Conservation (phyloP, 2,329 filamentous ascomycete genomes). For the Akanthomyces uredinophilus region DNA sequence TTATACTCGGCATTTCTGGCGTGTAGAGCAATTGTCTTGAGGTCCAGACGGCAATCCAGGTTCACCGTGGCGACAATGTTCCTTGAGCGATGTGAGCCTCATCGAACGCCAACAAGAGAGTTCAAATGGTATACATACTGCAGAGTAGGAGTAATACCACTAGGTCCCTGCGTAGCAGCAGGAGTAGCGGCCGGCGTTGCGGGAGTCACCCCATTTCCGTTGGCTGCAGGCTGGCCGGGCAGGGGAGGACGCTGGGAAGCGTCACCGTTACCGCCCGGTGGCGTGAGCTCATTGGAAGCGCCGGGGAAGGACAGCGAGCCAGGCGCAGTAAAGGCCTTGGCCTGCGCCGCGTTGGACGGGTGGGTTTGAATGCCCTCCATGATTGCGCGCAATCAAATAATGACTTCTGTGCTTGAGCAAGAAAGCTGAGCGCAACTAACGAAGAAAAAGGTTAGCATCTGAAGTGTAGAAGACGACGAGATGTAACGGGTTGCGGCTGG, state of each 20-base stretch:
- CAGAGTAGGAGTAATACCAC: constrained; percentile 86
- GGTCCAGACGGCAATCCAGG: constrained; percentile 90
- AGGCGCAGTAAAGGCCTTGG: constrained; percentile 90
- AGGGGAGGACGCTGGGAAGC: constrained; percentile 28
- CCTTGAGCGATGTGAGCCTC: constrained; percentile 62
- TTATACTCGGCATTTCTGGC: constrained; percentile 98
- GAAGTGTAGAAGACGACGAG: constrained; percentile 6
- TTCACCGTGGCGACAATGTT: constrained; percentile 99
- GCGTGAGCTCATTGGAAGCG: constrained; percentile 75
- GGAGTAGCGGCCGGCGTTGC: constrained; percentile 89
- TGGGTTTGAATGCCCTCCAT: constrained; percentile 93
- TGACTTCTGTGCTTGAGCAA: constrained; percentile 16
- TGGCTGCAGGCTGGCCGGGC: constrained; percentile 52
- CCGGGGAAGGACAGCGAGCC: constrained; percentile 90
- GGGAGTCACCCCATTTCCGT: constrained; percentile 78
- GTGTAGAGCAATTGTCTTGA: constrained; percentile 98
- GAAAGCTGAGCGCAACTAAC: constrained; percentile 31
- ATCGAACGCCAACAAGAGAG: constrained; percentile 30
- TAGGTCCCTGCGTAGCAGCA: constrained; percentile 73
- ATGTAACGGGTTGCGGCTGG: background rate
- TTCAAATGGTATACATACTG: constrained; percentile 72
- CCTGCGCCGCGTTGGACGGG: constrained; percentile 84
- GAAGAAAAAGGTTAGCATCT: constrained; percentile 22
- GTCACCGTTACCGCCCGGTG: constrained; percentile 68
- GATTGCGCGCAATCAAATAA: constrained; percentile 31